These are phyloP conservation scores for Elongisporangium senticosum DNA, from an alignment of 352 stramenopile genomes.

Conservation along the genomic window DNA sequence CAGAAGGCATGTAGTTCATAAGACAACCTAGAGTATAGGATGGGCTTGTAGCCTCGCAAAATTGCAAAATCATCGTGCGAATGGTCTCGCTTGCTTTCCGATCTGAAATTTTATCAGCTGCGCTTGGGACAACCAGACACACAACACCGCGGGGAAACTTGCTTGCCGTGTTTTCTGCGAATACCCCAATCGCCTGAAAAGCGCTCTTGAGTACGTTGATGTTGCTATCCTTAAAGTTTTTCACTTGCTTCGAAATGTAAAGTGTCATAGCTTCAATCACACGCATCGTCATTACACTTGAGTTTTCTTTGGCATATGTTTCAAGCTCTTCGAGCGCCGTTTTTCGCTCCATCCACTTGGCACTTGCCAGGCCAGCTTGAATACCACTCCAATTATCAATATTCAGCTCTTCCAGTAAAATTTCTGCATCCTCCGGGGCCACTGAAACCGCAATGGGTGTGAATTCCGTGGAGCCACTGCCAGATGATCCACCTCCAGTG, in stretches of 20 bases:
- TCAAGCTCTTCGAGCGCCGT: constrained; percentile 66
- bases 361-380: constrained; percentile 51
- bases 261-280: constrained; percentile 74
- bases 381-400: constrained; percentile 56
- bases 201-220: constrained; percentile 85
- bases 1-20: constrained; percentile 65
- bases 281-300: constrained; percentile 42
- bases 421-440: constrained; percentile 61
- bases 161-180: constrained; percentile 45
- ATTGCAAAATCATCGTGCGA: constrained; percentile 62
- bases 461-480: constrained; percentile 41
- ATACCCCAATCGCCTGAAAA: constrained; percentile 74
- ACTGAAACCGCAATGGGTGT: constrained; percentile 58
- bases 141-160: constrained; percentile 77
- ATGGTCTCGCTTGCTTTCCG: constrained; percentile 70
- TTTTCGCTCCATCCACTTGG: constrained; percentile 85
- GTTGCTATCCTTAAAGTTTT: constrained; percentile 87
- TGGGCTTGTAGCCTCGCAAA: constrained; percentile 71
- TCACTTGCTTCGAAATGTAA: constrained; percentile 69
- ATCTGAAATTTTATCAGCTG: constrained; percentile 81
- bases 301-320: constrained; percentile 44
- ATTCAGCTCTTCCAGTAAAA: constrained; percentile 44
- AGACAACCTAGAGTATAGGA: constrained; percentile 75
- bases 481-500: constrained; percentile 7
- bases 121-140: constrained; percentile 55